Conservation (phyloP, 371 early-diverging fungal species). For the Rhizopus stolonifer region DNA sequence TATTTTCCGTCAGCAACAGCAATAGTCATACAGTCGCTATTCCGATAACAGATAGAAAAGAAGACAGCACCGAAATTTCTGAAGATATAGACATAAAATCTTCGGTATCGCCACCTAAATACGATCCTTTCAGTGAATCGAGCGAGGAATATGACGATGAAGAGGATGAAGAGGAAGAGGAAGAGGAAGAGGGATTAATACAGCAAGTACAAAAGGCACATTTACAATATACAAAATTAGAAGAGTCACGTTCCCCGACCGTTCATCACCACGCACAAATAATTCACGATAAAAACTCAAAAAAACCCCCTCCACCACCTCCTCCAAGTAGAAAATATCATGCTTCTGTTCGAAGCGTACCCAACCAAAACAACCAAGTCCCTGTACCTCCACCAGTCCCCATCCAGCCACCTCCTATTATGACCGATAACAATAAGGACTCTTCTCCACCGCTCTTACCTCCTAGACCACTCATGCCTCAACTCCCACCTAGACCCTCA, state of each 20-base stretch:
- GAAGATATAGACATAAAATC: neutral
- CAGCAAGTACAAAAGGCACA: conserved; percentile 27
- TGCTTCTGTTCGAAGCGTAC: conserved; percentile 20
- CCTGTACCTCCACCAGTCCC: conserved; percentile 3
- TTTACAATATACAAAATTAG: conserved; percentile 26
- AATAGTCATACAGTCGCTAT: conserved; percentile 6
- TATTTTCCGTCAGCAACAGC: neutral
- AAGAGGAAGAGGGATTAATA: conserved; percentile 14
- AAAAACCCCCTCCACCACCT: conserved; percentile 37
- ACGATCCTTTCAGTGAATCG: conserved; percentile 12
- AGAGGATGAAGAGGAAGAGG: conserved; percentile 5
- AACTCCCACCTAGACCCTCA: conserved; percentile 43
- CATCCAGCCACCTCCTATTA: conserved; percentile 9
- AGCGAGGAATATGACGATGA: conserved; percentile 16
- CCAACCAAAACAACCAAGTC: conserved; percentile 7
- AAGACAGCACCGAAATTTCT: neutral
- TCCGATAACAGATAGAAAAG: conserved; percentile 12
- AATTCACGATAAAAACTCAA: conserved; percentile 7
- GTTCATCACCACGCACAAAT: conserved; percentile 5
- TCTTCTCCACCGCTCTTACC: conserved; percentile 16
- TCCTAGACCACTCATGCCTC: conserved; percentile 29
- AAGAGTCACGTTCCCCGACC: conserved; percentile 21
- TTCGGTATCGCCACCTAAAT: conserved; percentile 1
- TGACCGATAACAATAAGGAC: neutral
- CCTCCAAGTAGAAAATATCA: conserved; percentile 46